These are phyloP conservation scores for Pleurotus pulmonarius DNA, from an alignment of 768 basidiomycete genomes.

Conservation along the genomic window DNA sequence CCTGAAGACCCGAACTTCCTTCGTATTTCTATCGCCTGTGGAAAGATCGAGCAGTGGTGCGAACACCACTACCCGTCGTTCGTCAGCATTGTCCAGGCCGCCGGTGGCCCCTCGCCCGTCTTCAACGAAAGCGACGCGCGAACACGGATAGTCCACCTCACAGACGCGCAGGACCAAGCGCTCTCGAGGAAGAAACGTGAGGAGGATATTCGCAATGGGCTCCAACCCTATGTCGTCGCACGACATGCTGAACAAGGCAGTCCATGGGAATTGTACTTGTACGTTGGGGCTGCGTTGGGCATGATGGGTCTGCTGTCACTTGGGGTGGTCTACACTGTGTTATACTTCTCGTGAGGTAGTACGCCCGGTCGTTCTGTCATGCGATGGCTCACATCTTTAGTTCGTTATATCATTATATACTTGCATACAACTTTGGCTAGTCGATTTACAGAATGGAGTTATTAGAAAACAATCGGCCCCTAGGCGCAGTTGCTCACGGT, in stretches of 20 bases:
- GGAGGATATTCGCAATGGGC: constrained; percentile 20
- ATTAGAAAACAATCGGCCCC: no score
- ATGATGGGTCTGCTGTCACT: constrained; percentile 2
- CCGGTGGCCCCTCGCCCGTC: constrained; percentile 16
- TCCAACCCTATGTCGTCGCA: background rate
- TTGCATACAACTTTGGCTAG: no score
- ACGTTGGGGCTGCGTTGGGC: constrained; percentile 17
- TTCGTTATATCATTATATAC: no score
- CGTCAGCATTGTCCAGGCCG: constrained; percentile 39
- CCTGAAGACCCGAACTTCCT: constrained; percentile 88
- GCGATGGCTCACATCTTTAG: no score
- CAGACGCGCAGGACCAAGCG: constrained; percentile 39
- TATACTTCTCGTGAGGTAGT: constrained; percentile 1
- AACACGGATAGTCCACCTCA: constrained; percentile 40
- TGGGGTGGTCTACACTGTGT: background rate
- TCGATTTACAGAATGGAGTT: no score
- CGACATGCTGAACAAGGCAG: constrained; percentile 11
- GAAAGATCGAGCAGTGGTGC: constrained; percentile 93
- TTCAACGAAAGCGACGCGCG: constrained; percentile 57
- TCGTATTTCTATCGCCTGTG: constrained; percentile 76
- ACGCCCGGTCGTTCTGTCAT: no score
- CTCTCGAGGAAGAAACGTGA: constrained; percentile 26
- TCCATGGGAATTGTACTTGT: constrained; percentile 23
- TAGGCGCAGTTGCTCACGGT: no score
- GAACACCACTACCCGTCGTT: constrained; percentile 95